These are phyloP conservation scores for Trifolium subterraneum DNA, from an alignment of 306 rosid species.

Conservation along the genomic window DNA sequence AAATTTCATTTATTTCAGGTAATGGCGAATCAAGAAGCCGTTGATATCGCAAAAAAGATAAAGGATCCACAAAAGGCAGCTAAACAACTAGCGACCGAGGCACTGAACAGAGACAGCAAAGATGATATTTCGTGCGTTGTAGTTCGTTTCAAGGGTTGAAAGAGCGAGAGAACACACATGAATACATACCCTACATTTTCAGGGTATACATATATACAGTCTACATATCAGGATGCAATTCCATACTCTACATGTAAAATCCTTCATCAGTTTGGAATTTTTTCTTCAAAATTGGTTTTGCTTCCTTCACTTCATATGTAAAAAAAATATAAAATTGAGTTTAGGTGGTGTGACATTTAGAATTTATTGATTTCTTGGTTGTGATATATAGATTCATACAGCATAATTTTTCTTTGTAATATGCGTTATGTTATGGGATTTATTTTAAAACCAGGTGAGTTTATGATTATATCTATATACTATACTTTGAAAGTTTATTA, in stretches of 20 bases:
- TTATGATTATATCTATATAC: conserved; percentile 37
- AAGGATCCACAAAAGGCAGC: conserved; percentile 84
- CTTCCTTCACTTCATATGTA: conserved; percentile 41
- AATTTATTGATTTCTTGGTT: conserved; percentile 51
- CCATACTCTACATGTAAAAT: neutral
- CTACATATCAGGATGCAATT: conserved; percentile 37
- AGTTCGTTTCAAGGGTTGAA: conserved; percentile 79
- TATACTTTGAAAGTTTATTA: conserved; percentile 26
- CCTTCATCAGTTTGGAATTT: conserved; percentile 34
- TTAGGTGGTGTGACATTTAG: conserved; percentile 54
- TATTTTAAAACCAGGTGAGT: conserved; percentile 5
- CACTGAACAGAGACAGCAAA: conserved; percentile 78
- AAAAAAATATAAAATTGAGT: conserved; percentile 42
- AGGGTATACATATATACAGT: conserved; percentile 40
- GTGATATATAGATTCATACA: conserved; percentile 61
- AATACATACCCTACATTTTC: conserved; percentile 23
- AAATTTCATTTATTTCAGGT: conserved; percentile 53
- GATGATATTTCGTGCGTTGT: conserved; percentile 88
- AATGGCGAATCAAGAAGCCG: conserved; percentile 87
- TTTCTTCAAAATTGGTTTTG: conserved; percentile 38
- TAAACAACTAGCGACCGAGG: conserved; percentile 67
- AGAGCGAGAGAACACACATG: conserved; percentile 14
- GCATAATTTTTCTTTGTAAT: conserved; percentile 51
- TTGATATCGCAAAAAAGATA: conserved; percentile 68
- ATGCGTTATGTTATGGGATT: conserved; percentile 39